These are phyloP conservation scores for Thalassiosira exigua DNA, from an alignment of 352 stramenopile genomes.

Conservation along the genomic window DNA sequence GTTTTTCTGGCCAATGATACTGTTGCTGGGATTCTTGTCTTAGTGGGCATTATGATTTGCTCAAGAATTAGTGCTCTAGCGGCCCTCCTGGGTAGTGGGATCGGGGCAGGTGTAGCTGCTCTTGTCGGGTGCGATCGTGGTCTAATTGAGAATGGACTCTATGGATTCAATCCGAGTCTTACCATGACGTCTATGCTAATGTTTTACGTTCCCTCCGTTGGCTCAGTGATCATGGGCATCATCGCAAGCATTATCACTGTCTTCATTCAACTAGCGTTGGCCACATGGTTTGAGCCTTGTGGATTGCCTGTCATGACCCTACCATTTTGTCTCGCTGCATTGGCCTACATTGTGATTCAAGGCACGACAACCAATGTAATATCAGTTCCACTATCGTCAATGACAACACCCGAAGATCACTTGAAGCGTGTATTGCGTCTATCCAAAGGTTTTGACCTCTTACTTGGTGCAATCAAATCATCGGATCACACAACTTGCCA, in stretches of 20 bases:
- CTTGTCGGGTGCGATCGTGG: slow-evolving; percentile 16
- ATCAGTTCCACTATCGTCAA: slow-evolving; percentile 50
- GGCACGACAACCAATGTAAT: slow-evolving; percentile 45
- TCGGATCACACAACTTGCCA: too few species aligned
- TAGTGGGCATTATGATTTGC: slow-evolving; percentile 48
- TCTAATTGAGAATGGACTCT: slow-evolving; percentile 44
- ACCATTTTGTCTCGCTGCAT: slow-evolving; percentile 50
- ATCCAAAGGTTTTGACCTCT: slow-evolving; percentile 42
- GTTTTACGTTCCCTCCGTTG: slow-evolving; percentile 55
- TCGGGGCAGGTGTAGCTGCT: slow-evolving; percentile 33
- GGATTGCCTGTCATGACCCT: slow-evolving; percentile 57
- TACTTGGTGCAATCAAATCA: slow-evolving; percentile 37
- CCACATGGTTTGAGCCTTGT: slow-evolving; percentile 21
- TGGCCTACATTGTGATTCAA: slow-evolving; percentile 55
- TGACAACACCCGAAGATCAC: slow-evolving; percentile 61
- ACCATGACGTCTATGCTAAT: slow-evolving; percentile 44
- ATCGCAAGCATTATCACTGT: slow-evolving; percentile 53
- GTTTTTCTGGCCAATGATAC: slow-evolving; percentile 56
- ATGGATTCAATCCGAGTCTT: slow-evolving; percentile 50
- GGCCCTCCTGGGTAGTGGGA: slow-evolving; percentile 32
- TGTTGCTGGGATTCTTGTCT: slow-evolving; percentile 36
- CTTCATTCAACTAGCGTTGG: slow-evolving; percentile 41
- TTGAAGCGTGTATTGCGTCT: slow-evolving; percentile 25
- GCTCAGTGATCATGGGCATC: slow-evolving; percentile 14
- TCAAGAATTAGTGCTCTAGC: slow-evolving; percentile 44